These are phyloP conservation scores for Hypoxylon sp. DNA, from an alignment of 2,329 filamentous ascomycete genomes.

Conservation along the genomic window DNA sequence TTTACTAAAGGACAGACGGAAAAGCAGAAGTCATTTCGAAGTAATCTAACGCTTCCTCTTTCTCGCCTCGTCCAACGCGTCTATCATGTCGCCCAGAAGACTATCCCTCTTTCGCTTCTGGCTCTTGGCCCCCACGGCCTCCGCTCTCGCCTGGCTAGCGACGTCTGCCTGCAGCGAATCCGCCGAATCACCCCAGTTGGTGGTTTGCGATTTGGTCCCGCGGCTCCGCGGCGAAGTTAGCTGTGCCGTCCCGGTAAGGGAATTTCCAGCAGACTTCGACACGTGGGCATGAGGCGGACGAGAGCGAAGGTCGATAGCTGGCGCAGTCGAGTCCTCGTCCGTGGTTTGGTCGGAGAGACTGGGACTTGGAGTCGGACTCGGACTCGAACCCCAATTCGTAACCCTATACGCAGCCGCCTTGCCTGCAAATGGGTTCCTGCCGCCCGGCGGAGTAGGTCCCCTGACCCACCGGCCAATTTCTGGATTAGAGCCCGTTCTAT, in stretches of 20 bases:
- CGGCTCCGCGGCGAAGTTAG: not conserved
- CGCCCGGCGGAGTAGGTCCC: too few relatives aligned
- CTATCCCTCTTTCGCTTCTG: constrained; percentile 19
- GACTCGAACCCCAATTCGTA: not conserved
- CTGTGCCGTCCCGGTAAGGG: not conserved
- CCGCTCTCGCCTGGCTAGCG: not conserved
- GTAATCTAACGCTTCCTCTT: not conserved
- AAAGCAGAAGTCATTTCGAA: not conserved
- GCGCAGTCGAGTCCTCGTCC: not conserved
- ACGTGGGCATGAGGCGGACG: not conserved
- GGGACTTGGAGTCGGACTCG: not conserved
- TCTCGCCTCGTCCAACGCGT: constrained; percentile 14
- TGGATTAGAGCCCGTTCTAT: too few relatives aligned
- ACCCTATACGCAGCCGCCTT: not conserved
- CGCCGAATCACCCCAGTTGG: constrained; percentile 8
- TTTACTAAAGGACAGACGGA: not conserved
- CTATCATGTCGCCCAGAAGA: not conserved
- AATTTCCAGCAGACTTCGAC: not conserved
- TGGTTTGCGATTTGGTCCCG: not conserved
- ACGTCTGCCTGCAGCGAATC: constrained; percentile 23
- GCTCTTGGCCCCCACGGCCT: not conserved
- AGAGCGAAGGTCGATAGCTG: not conserved
- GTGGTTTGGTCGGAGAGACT: not conserved
- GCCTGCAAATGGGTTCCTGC: too few relatives aligned
- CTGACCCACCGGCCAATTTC: too few relatives aligned